phyloP scores from a whole-genome alignment of 768 basidiomycete genomes.

The Nidularia pulvinata region DNA sequence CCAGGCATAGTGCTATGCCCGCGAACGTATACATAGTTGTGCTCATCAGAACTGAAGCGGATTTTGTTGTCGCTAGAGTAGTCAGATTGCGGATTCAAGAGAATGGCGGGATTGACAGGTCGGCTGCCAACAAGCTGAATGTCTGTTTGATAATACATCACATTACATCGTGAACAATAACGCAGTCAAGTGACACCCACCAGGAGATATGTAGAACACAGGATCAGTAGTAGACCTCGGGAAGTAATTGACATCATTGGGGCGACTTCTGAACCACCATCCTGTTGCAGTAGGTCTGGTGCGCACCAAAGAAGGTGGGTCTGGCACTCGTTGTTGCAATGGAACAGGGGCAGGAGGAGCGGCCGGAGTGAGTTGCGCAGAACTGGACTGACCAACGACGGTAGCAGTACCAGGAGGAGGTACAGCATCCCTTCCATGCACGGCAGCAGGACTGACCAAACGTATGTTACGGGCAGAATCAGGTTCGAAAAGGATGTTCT shows the following conservation, averaged over 20 bases:
- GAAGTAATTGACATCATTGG: background rate
- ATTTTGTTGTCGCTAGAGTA: background rate
- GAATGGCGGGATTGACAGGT: background rate
- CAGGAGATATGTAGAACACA: background rate
- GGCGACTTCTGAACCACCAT: background rate
- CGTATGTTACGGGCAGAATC: background rate
- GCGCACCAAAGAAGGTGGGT: background rate
- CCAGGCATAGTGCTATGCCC: background rate
- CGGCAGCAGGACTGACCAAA: background rate
- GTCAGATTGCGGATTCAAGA: background rate
- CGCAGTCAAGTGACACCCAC: background rate
- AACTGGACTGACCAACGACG: too few species aligned
- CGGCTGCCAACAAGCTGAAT: background rate
- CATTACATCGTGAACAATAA: background rate
- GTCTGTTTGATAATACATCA: background rate
- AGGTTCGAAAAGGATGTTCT: background rate
- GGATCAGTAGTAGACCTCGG: background rate
- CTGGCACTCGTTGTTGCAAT: background rate
- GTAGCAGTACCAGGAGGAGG: background rate
- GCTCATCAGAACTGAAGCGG: too few species aligned
- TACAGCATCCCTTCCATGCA: background rate
- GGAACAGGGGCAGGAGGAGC: background rate
- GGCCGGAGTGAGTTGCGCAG: too few species aligned
- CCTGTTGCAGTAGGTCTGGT: background rate
- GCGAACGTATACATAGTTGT: background rate